Evolutionary conservation across 2,329 filamentous ascomycete genomes (phyloP), one percentile per base, ranked within the genome.

Genomic region (Elsinoe ampelina): DNA sequence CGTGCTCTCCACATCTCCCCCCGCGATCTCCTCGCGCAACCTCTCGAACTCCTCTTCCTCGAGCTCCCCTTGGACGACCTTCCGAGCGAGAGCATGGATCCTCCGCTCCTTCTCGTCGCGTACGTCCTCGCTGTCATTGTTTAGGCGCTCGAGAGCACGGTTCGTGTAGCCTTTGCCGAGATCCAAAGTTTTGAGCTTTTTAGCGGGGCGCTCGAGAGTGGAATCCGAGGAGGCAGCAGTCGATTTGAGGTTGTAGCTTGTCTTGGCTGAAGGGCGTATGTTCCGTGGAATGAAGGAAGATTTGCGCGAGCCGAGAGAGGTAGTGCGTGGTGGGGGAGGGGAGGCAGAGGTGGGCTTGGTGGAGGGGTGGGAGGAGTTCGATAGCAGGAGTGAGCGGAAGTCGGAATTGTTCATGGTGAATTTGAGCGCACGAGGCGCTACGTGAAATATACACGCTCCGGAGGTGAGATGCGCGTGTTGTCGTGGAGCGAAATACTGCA

Each of bases 361-460:
- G 1, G 77, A 71, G 2, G 74, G 78, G 62, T 81, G 78, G 62
- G 81, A 73, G 71, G 84, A 76, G 1, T 45, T 48, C 4, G 32
- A 38, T 6, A 56, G 43, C 19, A 95, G 72, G 5, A 97, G 80
- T 61, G 86, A 86, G 56, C 93, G 86, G 67, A 98, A 98, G 66
- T 96, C 89, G 42, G 90, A 83, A 77, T 97, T 97, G 70, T 97
- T 95, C 93, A 98, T 97, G 5, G 42, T 61, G 58, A 26, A 4
- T 43, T 22, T 30, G 6, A 39, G 50, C 47, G 50, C 47, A 30
- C 22, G 15, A 34, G 17, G 47, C 47, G 30, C 26, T 19, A 20
- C n/a, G n/a, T n/a, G 47, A 58, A 17, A 45, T 38, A 3, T 5
- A 30, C 26, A 30, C 26, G 7, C 2, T 30, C 26, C 7, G 26